Percentiles rank a stretch among this genome's conserved stretches.
phyloP scores from a whole-genome alignment of 2,329 filamentous ascomycete species.

The Rutstroemia sp. region DNA sequence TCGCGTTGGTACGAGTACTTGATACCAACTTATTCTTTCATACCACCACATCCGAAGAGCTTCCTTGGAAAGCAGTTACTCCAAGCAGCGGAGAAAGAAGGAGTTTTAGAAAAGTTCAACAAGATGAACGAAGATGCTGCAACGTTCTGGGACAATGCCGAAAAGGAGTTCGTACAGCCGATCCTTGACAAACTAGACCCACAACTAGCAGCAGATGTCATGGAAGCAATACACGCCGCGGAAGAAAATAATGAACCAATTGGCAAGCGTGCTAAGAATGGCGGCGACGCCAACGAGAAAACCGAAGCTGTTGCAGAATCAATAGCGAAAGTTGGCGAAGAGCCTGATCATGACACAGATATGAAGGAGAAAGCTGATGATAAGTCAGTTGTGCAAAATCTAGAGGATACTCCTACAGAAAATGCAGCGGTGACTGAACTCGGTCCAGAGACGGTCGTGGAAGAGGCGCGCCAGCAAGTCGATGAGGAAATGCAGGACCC shows the following conservation, averaged over 20 bases:
- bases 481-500: background rate
- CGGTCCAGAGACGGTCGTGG: no score
- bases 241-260: slow-evolving; percentile 18
- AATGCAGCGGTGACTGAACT: no score
- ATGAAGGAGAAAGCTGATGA: background rate
- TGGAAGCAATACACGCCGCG: slow-evolving; percentile 48
- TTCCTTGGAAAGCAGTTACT: slow-evolving; percentile 77
- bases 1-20: slow-evolving; percentile 97
- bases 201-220: slow-evolving; percentile 53
- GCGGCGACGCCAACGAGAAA: background rate
- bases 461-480: background rate
- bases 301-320: slow-evolving; percentile 1
- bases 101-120: slow-evolving; percentile 60
- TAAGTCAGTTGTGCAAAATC: background rate
- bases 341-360: background rate
- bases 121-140: slow-evolving; percentile 69
- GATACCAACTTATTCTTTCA: slow-evolving; percentile 84
- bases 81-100: slow-evolving; percentile 67
- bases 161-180: slow-evolving; percentile 73
- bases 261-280: background rate
- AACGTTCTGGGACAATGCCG: slow-evolving; percentile 74
- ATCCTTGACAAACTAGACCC: slow-evolving; percentile 56
- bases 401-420: background rate
- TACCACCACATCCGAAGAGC: slow-evolving; percentile 85
- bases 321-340: background rate